Conservation (phyloP, 352 stramenopile species). For the Phytophthora hibernalis region DNA sequence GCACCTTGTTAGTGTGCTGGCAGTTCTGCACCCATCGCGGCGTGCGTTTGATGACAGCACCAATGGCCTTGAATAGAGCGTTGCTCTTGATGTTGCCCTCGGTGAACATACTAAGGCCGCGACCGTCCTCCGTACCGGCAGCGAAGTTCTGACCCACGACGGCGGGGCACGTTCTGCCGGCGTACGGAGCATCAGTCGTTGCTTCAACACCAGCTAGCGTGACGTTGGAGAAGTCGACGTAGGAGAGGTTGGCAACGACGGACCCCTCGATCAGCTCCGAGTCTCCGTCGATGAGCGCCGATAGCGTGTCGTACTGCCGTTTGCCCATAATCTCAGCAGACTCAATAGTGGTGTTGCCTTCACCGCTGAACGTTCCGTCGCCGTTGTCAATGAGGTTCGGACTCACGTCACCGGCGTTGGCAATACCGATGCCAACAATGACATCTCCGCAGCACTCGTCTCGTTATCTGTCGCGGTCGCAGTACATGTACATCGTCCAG, state of each 20-base stretch:
- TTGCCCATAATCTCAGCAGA: slow-evolving; percentile 56
- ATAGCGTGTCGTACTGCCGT: slow-evolving; percentile 44
- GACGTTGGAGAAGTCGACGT: slow-evolving; percentile 55
- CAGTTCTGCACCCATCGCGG: slow-evolving; percentile 54
- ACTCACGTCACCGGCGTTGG: slow-evolving; percentile 58
- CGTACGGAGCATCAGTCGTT: slow-evolving; percentile 30
- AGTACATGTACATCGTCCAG: slow-evolving; percentile 34
- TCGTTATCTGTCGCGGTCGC: too few relatives aligned
- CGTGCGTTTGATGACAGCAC: slow-evolving; percentile 10
- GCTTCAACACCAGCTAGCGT: slow-evolving; percentile 26
- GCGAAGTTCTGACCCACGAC: slow-evolving; percentile 58
- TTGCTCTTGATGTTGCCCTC: slow-evolving; percentile 45
- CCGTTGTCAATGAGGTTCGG: slow-evolving; percentile 56
- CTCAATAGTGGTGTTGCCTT: slow-evolving; percentile 44
- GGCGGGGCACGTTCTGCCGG: slow-evolving; percentile 45
- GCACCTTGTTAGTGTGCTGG: slow-evolving; percentile 50
- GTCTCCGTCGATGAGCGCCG: slow-evolving; percentile 30
- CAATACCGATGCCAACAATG: slow-evolving; percentile 49
- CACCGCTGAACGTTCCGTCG: slow-evolving; percentile 48
- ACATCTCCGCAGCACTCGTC: too few relatives aligned
- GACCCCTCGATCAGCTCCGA: slow-evolving; percentile 38
- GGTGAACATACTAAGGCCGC: slow-evolving; percentile 33
- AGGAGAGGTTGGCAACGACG: slow-evolving; percentile 42
- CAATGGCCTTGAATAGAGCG: slow-evolving; percentile 28
- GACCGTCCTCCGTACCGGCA: slow-evolving; percentile 52